A percentile compares a stretch with the other conserved stretches of the same genome.
phyloP scores from a whole-genome alignment of 2,329 filamentous ascomycete genomes.

The Parascedosporium putredinis region DNA sequence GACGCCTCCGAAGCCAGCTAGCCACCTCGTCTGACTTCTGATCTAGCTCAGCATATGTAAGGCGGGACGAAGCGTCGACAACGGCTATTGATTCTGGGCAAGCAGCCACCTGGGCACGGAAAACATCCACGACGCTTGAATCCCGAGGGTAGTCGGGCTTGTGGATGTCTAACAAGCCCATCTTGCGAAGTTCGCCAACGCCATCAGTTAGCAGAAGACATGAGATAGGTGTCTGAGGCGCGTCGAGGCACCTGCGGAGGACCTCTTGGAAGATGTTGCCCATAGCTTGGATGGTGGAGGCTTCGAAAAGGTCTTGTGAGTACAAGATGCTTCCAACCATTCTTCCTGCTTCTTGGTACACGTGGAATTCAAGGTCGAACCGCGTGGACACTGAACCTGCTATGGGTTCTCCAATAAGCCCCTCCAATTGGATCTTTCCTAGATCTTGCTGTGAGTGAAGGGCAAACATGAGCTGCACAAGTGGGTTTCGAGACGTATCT shows the following conservation, averaged over 20 bases:
- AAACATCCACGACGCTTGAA: constrained; percentile 15
- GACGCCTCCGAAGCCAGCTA: constrained; percentile 10
- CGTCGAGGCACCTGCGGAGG: constrained; percentile 8
- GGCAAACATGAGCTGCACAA: constrained; percentile 13
- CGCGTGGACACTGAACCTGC: too few species aligned
- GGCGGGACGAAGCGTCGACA: constrained; percentile 8
- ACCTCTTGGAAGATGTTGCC: constrained; percentile 12
- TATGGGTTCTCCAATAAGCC: too few species aligned
- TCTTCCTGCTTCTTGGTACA: constrained; percentile 31
- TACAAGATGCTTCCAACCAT: constrained; percentile 43
- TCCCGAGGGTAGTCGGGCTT: constrained; percentile 12
- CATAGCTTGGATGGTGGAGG: constrained; percentile 12
- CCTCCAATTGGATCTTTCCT: background rate
- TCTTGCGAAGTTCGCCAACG: constrained; percentile 5
- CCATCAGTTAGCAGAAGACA: background rate
- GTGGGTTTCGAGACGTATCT: constrained; percentile 11
- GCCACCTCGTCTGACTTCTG: constrained; percentile 12
- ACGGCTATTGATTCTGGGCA: constrained; percentile 13
- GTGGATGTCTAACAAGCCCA: constrained; percentile 10
- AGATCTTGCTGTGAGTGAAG: constrained; percentile 14
- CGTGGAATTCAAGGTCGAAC: constrained; percentile 25
- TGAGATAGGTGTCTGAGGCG: background rate
- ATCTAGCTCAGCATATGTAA: constrained; percentile 17
- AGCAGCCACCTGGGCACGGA: constrained; percentile 12
- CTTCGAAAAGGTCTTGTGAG: background rate